Evolutionary conservation across 805 yeast species (phyloP).

Genomic region (Sporopachydermia lactativora): DNA sequence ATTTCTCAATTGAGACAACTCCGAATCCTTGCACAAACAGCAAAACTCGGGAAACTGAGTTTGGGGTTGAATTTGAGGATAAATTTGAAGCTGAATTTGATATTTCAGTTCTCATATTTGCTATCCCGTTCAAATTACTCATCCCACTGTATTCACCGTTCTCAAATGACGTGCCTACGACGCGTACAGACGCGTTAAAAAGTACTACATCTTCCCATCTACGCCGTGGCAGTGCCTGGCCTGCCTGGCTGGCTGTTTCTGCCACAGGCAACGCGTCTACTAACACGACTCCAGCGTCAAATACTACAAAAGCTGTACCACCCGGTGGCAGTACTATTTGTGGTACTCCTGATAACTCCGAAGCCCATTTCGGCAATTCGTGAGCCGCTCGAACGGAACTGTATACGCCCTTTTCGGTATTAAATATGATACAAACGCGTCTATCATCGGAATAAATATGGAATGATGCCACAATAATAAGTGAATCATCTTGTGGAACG

Average conservation of each 20-base stretch:
- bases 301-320: conserved; percentile 43
- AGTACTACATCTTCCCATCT: conserved; percentile 76
- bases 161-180: conserved; percentile 51
- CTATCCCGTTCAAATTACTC: neutral
- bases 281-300: conserved; percentile 47
- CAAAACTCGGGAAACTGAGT: conserved; percentile 34
- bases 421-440: conserved; percentile 4
- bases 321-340: conserved; percentile 45
- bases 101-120: too few relatives aligned
- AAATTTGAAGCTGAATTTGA: too few relatives aligned
- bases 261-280: conserved; percentile 38
- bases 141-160: conserved; percentile 12
- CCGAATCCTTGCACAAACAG: conserved; percentile 44
- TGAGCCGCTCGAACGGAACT: conserved; percentile 42
- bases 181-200: conserved; percentile 35
- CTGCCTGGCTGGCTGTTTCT: conserved; percentile 4
- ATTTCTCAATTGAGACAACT: conserved; percentile 43
- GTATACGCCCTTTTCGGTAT: conserved; percentile 21
- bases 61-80: neutral
- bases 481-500: conserved; percentile 24
- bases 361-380: neutral
- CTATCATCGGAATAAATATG: conserved; percentile 15
- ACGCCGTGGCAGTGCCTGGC: conserved; percentile 20
- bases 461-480: conserved; percentile 36
- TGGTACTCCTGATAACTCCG: conserved; percentile 28